Conservation (phyloP, 495 filamentous ascomycete species). For the Penicillium longicatenatum region DNA sequence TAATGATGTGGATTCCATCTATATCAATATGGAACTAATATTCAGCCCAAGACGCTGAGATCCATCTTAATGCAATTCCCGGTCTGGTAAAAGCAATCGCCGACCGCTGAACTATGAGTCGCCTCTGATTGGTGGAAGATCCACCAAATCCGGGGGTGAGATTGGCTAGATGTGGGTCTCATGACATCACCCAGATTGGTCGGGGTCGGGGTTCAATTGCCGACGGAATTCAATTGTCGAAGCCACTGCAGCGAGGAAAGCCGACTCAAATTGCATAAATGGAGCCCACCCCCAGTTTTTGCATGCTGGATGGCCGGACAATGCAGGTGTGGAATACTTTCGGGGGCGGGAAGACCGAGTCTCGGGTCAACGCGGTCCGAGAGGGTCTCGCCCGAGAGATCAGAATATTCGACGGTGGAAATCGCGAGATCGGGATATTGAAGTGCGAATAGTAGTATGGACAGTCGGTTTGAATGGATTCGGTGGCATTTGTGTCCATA, state of each 20-base stretch:
- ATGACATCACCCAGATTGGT: conserved; percentile 23
- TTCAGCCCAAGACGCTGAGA: neutral
- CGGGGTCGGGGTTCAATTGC: conserved; percentile 14
- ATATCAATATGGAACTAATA: neutral
- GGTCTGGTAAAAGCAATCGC: conserved; percentile 19
- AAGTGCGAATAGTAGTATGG: neutral
- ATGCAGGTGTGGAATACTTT: neutral
- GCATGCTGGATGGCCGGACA: neutral
- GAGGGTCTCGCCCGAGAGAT: conserved; percentile 10
- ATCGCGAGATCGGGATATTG: conserved; percentile 4
- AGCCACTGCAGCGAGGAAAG: neutral
- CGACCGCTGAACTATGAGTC: conserved; percentile 13
- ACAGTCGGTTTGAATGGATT: neutral
- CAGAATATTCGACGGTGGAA: neutral
- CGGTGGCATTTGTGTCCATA: neutral
- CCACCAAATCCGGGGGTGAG: conserved; percentile 19
- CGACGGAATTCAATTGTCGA: conserved; percentile 22
- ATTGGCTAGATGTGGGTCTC: conserved; percentile 11
- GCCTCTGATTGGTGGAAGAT: conserved; percentile 23
- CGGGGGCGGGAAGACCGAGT: neutral
- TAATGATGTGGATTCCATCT: neutral
- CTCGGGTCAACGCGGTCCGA: conserved; percentile 25
- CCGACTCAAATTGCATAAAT: neutral
- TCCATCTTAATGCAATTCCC: neutral
- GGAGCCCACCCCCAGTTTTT: neutral